A percentile compares a stretch with the other conserved stretches of the same genome.
These are phyloP conservation scores for Diaporthe vexans DNA, from an alignment of 2,329 filamentous ascomycete species.

Conservation along the genomic window DNA sequence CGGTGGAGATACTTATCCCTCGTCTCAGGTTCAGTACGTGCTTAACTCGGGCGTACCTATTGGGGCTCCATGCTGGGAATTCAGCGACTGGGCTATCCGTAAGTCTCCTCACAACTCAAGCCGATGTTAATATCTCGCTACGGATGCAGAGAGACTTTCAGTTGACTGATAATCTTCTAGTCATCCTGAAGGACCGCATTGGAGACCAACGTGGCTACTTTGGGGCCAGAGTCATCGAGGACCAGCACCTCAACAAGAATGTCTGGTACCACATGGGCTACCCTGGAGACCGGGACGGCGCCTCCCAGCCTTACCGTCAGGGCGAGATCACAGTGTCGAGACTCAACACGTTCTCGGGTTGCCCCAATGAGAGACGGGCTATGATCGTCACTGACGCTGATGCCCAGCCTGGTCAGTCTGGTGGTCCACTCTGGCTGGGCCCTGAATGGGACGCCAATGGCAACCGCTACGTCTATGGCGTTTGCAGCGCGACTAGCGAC, in stretches of 20 bases:
- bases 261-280: constrained; percentile 11
- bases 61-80: constrained; percentile 10
- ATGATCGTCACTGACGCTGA: constrained; percentile 8
- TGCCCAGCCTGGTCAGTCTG: neutral
- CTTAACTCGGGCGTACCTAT: neutral
- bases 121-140: neutral
- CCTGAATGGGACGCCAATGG: constrained; percentile 1
- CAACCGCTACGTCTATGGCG: constrained; percentile 10
- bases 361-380: neutral
- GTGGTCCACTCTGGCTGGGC: constrained; percentile 9
- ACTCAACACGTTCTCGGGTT: neutral
- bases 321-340: constrained; percentile 1
- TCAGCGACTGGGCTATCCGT: constrained; percentile 13
- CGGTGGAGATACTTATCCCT: constrained; percentile 1
- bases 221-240: neutral
- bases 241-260: constrained; percentile 15
- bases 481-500: neutral
- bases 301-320: neutral
- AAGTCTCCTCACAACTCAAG: neutral
- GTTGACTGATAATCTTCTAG: neutral
- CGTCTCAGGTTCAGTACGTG: neutral
- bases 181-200: constrained; percentile 9
- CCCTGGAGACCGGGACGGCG: neutral
- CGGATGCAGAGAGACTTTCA: too few species aligned
- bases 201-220: constrained; percentile 10